Percentiles rank a stretch among this genome's conserved stretches.
phyloP scores from a whole-genome alignment of 352 stramenopile genomes.

The Thalassiosira oceanica region DNA sequence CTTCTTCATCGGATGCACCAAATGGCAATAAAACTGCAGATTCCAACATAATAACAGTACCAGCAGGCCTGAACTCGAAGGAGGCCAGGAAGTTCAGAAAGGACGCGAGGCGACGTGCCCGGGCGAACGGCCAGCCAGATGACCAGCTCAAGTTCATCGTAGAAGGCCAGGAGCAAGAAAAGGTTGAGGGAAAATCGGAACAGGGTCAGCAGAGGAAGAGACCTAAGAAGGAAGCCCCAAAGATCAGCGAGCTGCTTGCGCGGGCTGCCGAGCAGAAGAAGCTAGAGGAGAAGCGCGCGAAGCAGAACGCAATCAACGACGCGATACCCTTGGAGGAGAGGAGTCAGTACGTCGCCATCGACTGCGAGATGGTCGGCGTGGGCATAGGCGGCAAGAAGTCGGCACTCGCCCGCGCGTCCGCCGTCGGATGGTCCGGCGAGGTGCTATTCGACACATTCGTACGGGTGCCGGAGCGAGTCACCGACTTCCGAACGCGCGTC shows the following conservation, averaged over 20 bases:
- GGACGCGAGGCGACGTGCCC: constrained; percentile 61
- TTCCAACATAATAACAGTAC: constrained; percentile 52
- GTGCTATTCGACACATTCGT: constrained; percentile 85
- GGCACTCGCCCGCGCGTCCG: constrained; percentile 82
- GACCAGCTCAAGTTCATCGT: constrained; percentile 59
- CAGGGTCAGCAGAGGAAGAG: constrained; percentile 37
- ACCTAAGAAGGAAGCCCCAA: constrained; percentile 61
- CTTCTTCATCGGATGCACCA: neutral
- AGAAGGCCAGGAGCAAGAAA: constrained; percentile 33
- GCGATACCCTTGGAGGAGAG: constrained; percentile 53
- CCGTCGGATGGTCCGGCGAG: constrained; percentile 82
- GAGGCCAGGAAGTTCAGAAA: constrained; percentile 80
- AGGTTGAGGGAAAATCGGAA: constrained; percentile 1
- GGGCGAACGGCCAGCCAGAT: constrained; percentile 44
- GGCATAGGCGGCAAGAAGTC: constrained; percentile 80
- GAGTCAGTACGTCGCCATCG: constrained; percentile 80
- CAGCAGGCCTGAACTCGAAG: constrained; percentile 49
- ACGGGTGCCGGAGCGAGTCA: constrained; percentile 83
- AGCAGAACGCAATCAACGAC: constrained; percentile 32
- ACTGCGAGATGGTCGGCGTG: constrained; percentile 93
- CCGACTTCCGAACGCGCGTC: constrained; percentile 87
- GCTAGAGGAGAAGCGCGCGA: constrained; percentile 40
- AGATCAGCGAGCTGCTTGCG: constrained; percentile 70
- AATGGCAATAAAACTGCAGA: constrained; percentile 15
- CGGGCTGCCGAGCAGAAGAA: constrained; percentile 52